Evolutionary conservation across 2,329 filamentous ascomycete species (phyloP).

Genomic region (Amylocarpus encephaloides): DNA sequence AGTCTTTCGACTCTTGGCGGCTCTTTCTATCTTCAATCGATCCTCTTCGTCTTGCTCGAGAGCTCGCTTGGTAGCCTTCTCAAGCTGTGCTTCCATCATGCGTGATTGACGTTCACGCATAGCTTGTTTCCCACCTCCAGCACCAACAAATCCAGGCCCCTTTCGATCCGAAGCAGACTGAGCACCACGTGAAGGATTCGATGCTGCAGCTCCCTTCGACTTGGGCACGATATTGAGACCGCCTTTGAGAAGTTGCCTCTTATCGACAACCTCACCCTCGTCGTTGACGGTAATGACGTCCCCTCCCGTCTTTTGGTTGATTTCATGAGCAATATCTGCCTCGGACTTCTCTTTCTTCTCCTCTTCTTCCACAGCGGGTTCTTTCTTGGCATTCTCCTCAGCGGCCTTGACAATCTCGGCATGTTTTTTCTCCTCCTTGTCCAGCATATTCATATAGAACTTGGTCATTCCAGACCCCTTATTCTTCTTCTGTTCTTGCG

Average conservation of each 20-base stretch:
- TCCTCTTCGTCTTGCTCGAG: slow-evolving; percentile 64
- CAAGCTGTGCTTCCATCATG: slow-evolving; percentile 74
- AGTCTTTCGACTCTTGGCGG: slow-evolving; percentile 72
- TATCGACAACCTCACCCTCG: slow-evolving; percentile 77
- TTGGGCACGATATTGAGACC: slow-evolving; percentile 67
- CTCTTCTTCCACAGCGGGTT: slow-evolving; percentile 34
- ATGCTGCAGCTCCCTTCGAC: slow-evolving; percentile 43
- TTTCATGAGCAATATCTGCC: slow-evolving; percentile 58
- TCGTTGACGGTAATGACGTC: slow-evolving; percentile 64
- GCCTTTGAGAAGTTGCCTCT: slow-evolving; percentile 69
- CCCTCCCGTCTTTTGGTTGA: slow-evolving; percentile 54
- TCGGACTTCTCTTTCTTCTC: slow-evolving; percentile 46
- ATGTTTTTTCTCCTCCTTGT: slow-evolving; percentile 64
- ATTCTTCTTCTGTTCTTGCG: slow-evolving; percentile 58
- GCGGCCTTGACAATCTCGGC: slow-evolving; percentile 63
- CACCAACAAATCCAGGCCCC: slow-evolving; percentile 36
- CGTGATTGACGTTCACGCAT: slow-evolving; percentile 69
- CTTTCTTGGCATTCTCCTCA: slow-evolving; percentile 44
- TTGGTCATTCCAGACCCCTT: slow-evolving; percentile 66
- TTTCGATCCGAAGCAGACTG: slow-evolving; percentile 20
- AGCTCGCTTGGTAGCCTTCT: slow-evolving; percentile 64
- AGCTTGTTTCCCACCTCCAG: slow-evolving; percentile 51
- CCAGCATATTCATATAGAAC: slow-evolving; percentile 70
- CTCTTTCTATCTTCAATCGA: slow-evolving; percentile 53
- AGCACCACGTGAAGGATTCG: slow-evolving; percentile 13